A percentile compares a stretch with the other conserved stretches of the same genome.
These are phyloP conservation scores for Mycena alexandri DNA, from an alignment of 768 basidiomycete species.

Conservation along the genomic window DNA sequence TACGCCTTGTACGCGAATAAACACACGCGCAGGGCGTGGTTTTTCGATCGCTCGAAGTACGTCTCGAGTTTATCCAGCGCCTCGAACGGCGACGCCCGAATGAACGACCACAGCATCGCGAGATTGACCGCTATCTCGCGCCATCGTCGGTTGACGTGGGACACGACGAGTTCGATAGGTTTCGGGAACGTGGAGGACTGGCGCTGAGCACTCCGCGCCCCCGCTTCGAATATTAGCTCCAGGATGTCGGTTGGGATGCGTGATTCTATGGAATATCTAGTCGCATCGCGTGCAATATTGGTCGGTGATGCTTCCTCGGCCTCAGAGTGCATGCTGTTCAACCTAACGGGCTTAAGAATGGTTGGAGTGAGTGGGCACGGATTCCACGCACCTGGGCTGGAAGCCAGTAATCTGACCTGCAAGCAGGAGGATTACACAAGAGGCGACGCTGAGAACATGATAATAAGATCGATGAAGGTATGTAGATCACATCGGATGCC, in stretches of 20 bases:
- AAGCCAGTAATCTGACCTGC: constrained; percentile 30
- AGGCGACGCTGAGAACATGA: constrained; percentile 27
- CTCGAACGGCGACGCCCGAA: constrained; percentile 26
- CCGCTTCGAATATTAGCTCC: constrained; percentile 35
- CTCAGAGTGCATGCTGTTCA: constrained; percentile 26
- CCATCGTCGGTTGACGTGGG: constrained; percentile 33
- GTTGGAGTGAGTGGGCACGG: neutral
- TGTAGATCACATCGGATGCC: constrained; percentile 19
- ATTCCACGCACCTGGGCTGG: constrained; percentile 21
- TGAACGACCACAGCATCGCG: constrained; percentile 34
- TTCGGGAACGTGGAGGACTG: constrained; percentile 3
- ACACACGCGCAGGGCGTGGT: constrained; percentile 26
- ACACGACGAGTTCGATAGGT: constrained; percentile 33
- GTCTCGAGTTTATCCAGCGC: constrained; percentile 28
- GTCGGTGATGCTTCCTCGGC: constrained; percentile 8
- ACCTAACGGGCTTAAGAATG: constrained; percentile 12
- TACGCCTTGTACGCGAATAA: constrained; percentile 30
- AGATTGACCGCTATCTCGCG: constrained; percentile 29
- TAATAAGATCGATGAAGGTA: constrained; percentile 30
- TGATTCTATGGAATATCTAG: constrained; percentile 27
- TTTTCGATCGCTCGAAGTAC: constrained; percentile 31
- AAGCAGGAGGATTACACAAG: constrained; percentile 26
- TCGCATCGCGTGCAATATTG: constrained; percentile 9
- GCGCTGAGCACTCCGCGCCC: constrained; percentile 19
- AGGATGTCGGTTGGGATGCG: constrained; percentile 34